A percentile compares a stretch with the other conserved stretches of the same genome.
phyloP scores from a whole-genome alignment of 208 protist species.

The Trypanosomatidae sp. region DNA sequence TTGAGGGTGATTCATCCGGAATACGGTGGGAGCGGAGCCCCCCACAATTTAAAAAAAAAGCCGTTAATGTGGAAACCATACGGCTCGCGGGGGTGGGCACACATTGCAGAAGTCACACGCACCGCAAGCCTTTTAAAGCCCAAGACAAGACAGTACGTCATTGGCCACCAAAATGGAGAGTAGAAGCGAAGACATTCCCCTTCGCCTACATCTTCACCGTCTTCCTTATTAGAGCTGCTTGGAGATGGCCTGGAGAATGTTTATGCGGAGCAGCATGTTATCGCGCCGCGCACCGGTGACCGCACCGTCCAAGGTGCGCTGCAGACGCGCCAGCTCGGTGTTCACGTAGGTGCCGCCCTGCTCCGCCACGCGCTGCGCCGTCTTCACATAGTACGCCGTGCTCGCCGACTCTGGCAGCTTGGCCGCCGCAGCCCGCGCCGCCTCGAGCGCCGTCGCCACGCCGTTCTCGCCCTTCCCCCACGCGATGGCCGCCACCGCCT shows the following conservation, averaged over 20 bases:
- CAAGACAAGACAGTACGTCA: too few relatives aligned
- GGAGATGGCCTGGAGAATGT: too few relatives aligned
- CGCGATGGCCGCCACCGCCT: conserved; percentile 15
- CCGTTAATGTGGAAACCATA: too few relatives aligned
- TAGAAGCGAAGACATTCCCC: too few relatives aligned
- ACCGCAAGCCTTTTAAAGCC: too few relatives aligned
- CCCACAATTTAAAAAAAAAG: too few relatives aligned
- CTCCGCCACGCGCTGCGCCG: conserved; percentile 32
- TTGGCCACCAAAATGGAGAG: too few relatives aligned
- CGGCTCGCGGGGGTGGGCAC: too few relatives aligned
- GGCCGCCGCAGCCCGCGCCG: conserved; percentile 13
- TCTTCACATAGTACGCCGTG: conserved; percentile 41
- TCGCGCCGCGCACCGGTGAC: conserved; percentile 35
- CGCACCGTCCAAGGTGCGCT: conserved; percentile 24
- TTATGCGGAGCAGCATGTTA: conserved; percentile 41
- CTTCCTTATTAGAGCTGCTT: too few relatives aligned
- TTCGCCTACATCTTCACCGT: not conserved
- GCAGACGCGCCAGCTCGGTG: conserved; percentile 43
- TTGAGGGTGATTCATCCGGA: too few relatives aligned
- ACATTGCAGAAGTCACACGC: too few relatives aligned
- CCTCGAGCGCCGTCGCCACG: conserved; percentile 14
- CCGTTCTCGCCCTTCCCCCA: conserved; percentile 10
- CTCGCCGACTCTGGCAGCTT: not conserved
- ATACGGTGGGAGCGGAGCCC: too few relatives aligned
- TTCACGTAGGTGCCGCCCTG: conserved; percentile 38